Evolutionary conservation across 1,139 yeast species (phyloP).

Genomic region (Diutina scorzettiae): DNA sequence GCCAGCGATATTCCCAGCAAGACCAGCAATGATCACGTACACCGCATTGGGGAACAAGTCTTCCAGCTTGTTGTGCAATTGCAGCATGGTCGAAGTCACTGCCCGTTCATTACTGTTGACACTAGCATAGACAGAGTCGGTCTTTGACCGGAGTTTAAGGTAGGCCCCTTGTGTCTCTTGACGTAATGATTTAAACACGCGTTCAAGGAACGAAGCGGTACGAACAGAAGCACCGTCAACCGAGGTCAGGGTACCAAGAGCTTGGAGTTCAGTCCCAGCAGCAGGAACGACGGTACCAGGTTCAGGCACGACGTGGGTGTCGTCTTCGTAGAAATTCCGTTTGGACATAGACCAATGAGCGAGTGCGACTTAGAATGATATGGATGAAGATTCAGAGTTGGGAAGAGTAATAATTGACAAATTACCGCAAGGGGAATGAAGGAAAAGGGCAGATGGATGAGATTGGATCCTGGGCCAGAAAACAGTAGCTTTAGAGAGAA

Average conservation of each 20-base stretch:
- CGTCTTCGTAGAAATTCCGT: constrained; percentile 53
- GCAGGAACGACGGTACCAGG: constrained; percentile 48
- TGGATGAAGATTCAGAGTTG: too few relatives aligned
- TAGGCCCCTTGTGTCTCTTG: constrained; percentile 14
- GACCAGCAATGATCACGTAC: constrained; percentile 60
- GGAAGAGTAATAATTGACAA: too few relatives aligned
- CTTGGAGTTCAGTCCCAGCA: constrained; percentile 24
- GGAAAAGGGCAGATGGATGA: too few relatives aligned
- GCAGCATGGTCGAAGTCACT: constrained; percentile 55
- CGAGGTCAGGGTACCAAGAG: constrained; percentile 30
- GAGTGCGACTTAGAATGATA: too few relatives aligned
- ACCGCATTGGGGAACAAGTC: constrained; percentile 66
- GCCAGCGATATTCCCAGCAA: constrained; percentile 71
- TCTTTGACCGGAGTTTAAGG: constrained; percentile 13
- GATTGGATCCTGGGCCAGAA: too few relatives aligned
- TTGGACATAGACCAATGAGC: too few relatives aligned
- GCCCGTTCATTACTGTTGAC: constrained; percentile 53
- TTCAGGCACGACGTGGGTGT: constrained; percentile 33
- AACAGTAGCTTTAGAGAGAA: too few relatives aligned
- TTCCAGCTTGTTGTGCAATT: constrained; percentile 60
- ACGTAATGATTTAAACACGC: constrained; percentile 36
- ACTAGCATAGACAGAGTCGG: constrained; percentile 29
- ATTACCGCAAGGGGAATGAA: too few relatives aligned
- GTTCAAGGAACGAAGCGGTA: constrained; percentile 38
- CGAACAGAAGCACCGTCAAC: constrained; percentile 51